phyloP scores from a whole-genome alignment of 2,329 filamentous ascomycete genomes.

The Cytospora paraplurivora region DNA sequence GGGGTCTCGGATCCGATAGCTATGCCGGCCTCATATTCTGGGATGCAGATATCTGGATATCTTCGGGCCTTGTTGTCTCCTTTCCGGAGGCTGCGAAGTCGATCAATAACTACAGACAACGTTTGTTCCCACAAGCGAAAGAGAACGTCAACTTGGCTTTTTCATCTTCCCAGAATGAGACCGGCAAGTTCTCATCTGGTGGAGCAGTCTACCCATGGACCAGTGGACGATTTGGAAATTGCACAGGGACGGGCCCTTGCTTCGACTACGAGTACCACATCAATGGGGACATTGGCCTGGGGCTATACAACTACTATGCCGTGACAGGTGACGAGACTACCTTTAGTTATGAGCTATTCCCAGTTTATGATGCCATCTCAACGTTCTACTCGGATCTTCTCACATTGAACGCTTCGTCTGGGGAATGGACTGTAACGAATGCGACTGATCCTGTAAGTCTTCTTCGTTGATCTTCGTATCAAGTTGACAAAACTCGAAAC shows the following conservation, averaged over 20 bases:
- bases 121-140: conserved; percentile 24
- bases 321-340: conserved; percentile 19
- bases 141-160: conserved; percentile 22
- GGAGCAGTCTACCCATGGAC: conserved; percentile 27
- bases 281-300: conserved; percentile 26
- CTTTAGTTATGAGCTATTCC: conserved; percentile 49
- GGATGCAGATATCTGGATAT: conserved; percentile 28
- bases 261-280: conserved; percentile 29
- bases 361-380: conserved; percentile 65
- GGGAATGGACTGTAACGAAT: conserved; percentile 52
- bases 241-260: conserved; percentile 19
- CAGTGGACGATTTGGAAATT: conserved; percentile 24
- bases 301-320: conserved; percentile 23
- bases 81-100: conserved; percentile 23
- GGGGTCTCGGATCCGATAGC: conserved; percentile 33
- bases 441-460: conserved; percentile 69
- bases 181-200: conserved; percentile 32
- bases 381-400: conserved; percentile 63
- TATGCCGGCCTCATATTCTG: conserved; percentile 26
- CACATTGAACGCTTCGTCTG: conserved; percentile 56
- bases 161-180: conserved; percentile 51
- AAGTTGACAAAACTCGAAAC: neutral
- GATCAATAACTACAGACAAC: conserved; percentile 16
- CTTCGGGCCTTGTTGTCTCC: conserved; percentile 17
- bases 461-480: neutral